These are phyloP conservation scores for Malassezia equina DNA, from an alignment of 1,284 basidiomycete genomes.

Conservation along the genomic window DNA sequence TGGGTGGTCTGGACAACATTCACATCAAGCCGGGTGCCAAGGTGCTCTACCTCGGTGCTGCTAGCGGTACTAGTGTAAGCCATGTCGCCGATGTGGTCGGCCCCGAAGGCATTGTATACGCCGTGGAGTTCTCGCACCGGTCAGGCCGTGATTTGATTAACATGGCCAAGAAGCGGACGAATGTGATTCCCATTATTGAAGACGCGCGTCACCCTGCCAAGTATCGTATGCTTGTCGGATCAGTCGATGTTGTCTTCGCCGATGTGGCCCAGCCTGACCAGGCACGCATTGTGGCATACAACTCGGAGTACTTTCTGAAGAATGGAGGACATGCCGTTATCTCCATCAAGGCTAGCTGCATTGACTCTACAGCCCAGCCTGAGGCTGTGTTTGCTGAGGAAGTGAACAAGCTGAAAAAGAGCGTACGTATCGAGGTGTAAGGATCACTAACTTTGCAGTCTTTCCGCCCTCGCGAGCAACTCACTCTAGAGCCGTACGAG, in stretches of 20 bases:
- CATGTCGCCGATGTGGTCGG: conserved; percentile 98
- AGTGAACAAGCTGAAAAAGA: conserved; percentile 70
- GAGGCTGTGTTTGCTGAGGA: conserved; percentile 83
- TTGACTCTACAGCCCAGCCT: conserved; percentile 85
- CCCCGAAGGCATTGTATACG: conserved; percentile 91
- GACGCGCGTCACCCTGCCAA: conserved; percentile 73
- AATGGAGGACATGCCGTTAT: conserved; percentile 85
- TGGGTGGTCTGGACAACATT: conserved; percentile 89
- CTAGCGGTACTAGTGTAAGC: conserved; percentile 87
- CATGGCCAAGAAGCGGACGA: conserved; percentile 99
- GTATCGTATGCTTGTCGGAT: conserved; percentile 46
- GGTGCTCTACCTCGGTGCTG: conserved; percentile 94
- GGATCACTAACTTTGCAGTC: background rate
- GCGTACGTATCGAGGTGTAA: conserved; percentile 28
- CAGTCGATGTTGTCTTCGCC: conserved; percentile 58
- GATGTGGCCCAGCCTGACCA: conserved; percentile 98
- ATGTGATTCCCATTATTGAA: conserved; percentile 96
- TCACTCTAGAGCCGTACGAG: conserved; percentile 56
- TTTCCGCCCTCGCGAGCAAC: conserved; percentile 68
- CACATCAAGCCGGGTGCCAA: conserved; percentile 89
- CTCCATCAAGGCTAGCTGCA: conserved; percentile 98
- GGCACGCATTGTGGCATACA: conserved; percentile 68
- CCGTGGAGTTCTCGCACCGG: conserved; percentile 93
- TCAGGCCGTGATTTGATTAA: conserved; percentile 95
- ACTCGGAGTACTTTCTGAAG: conserved; percentile 93